phyloP scores from a whole-genome alignment of 1,284 basidiomycete species.

The Pseudomicrostroma phylloplanum region DNA sequence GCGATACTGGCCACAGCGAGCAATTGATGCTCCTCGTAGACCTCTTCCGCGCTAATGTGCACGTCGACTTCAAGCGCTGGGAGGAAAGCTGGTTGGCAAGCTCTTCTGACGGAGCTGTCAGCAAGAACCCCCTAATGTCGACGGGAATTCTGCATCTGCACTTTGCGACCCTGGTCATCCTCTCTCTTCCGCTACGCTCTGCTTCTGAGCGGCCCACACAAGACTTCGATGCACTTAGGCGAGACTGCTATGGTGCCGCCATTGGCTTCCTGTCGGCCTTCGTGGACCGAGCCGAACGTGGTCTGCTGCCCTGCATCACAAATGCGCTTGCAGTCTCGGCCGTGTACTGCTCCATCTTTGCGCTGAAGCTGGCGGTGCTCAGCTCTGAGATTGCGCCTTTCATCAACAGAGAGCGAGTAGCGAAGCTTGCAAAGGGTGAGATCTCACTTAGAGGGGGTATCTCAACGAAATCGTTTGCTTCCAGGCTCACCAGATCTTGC shows the following conservation, averaged over 20 bases:
- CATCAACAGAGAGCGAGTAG: conserved; percentile 1
- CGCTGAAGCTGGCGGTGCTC: background rate
- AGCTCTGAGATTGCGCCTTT: background rate
- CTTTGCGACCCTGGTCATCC: conserved; percentile 26
- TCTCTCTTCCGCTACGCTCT: conserved; percentile 24
- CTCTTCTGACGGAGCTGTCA: background rate
- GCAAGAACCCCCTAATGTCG: conserved; percentile 18
- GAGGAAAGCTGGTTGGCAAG: conserved; percentile 23
- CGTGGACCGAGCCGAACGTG: conserved; percentile 16
- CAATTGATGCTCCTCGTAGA: conserved; percentile 21
- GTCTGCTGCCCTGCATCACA: conserved; percentile 17
- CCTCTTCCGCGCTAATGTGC: conserved; percentile 22
- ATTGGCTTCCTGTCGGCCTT: conserved; percentile 27
- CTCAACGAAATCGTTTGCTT: background rate
- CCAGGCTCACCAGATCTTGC: background rate
- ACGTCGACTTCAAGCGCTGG: conserved; percentile 28
- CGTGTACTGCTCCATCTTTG: conserved; percentile 2
- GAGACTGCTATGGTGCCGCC: conserved; percentile 25
- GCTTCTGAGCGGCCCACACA: conserved; percentile 14
- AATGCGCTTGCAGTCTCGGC: conserved; percentile 19
- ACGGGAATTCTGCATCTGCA: conserved; percentile 20
- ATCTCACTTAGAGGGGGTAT: background rate
- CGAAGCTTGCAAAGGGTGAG: conserved; percentile 1
- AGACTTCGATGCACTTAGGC: conserved; percentile 17
- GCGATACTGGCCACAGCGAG: background rate